Percentiles rank a stretch among this genome's conserved stretches.
Conservation (phyloP, 106 monocot species). For the Cymbidium sinense region DNA sequence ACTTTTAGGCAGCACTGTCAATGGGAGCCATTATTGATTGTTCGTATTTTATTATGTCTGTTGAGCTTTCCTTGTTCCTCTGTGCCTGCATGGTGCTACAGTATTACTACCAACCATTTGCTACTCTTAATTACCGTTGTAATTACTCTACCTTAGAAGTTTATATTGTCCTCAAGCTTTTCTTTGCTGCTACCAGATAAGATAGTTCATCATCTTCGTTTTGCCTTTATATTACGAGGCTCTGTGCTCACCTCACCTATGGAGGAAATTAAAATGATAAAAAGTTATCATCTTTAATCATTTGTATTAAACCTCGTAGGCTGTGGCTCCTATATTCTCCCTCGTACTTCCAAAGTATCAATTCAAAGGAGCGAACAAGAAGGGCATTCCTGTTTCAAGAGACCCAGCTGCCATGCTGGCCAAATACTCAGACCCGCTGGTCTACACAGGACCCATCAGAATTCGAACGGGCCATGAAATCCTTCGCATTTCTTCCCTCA, state of each 20-base stretch:
- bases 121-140: too few species aligned
- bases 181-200: too few species aligned
- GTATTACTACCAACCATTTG: too few species aligned
- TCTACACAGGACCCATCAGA: slow-evolving; percentile 90
- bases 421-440: slow-evolving; percentile 91
- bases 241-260: too few species aligned
- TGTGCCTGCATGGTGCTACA: too few species aligned
- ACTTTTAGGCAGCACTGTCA: neutral
- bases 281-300: too few species aligned
- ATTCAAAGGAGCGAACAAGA: slow-evolving; percentile 82
- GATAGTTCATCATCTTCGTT: too few species aligned
- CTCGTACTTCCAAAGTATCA: slow-evolving; percentile 56
- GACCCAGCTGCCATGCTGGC: slow-evolving; percentile 86
- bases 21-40: neutral
- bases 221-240: too few species aligned
- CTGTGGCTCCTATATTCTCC: slow-evolving; percentile 74
- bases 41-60: neutral
- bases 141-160: too few species aligned
- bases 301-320: slow-evolving; percentile 35
- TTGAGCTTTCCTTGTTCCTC: neutral
- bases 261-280: too few species aligned
- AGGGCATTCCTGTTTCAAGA: slow-evolving; percentile 74
- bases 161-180: too few species aligned
- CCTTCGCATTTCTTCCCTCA: slow-evolving; percentile 63
- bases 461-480: slow-evolving; percentile 74